A percentile compares a stretch with the other conserved stretches of the same genome.
Evolutionary conservation across 331 rosid species (phyloP).

Genomic region (Quercus tomentella): DNA sequence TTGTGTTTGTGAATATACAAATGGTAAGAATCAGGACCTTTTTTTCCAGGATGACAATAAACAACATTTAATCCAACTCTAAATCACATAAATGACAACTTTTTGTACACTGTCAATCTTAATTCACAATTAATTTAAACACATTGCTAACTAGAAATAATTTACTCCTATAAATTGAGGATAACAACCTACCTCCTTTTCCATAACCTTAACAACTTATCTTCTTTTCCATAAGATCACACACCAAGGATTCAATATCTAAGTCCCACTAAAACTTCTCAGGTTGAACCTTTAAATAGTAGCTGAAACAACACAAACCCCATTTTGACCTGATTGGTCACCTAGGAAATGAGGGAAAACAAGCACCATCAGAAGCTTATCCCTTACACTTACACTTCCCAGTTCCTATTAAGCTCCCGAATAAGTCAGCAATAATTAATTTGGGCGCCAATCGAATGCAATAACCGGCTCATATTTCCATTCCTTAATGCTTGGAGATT

Average conservation of each 20-base stretch:
- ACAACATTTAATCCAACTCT: no score
- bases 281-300: no score
- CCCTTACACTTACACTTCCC: no score
- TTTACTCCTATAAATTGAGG: neutral
- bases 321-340: no score
- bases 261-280: no score
- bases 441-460: neutral
- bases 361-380: no score
- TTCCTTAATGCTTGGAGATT: neutral
- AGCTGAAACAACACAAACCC: no score
- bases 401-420: neutral
- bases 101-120: neutral
- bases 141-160: neutral
- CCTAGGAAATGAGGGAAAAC: no score
- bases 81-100: no score
- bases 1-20: neutral
- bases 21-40: no score
- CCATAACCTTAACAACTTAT: neutral
- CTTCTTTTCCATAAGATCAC: neutral
- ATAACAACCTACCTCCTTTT: neutral
- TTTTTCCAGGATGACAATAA: no score
- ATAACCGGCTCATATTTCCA: neutral
- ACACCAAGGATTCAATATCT: neutral
- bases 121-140: neutral
- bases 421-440: neutral